A percentile compares a stretch with the other conserved stretches of the same genome.
phyloP scores from a whole-genome alignment of 2,329 filamentous ascomycete genomes.

The Canariomyces notabilis region DNA sequence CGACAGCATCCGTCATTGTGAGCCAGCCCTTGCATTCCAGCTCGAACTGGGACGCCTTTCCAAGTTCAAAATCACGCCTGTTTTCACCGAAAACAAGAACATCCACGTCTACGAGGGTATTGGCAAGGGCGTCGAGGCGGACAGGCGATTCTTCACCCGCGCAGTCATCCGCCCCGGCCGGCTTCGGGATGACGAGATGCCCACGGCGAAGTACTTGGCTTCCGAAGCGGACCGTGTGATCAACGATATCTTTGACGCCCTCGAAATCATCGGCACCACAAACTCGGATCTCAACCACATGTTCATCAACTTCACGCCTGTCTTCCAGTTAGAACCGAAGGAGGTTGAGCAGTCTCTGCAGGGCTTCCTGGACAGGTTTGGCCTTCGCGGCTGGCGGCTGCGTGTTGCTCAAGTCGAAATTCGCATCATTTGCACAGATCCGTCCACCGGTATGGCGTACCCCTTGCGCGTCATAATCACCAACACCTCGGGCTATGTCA shows the following conservation, averaged over 20 bases:
- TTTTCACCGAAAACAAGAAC: slow-evolving; percentile 98
- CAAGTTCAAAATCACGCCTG: slow-evolving; percentile 97
- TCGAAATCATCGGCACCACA: slow-evolving; percentile 99
- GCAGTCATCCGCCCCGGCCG: slow-evolving; percentile 91
- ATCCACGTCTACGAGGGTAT: slow-evolving; percentile 98
- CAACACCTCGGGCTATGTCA: slow-evolving; percentile 97
- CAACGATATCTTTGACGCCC: slow-evolving; percentile 94
- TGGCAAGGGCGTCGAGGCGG: slow-evolving; percentile 89
- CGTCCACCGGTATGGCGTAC: slow-evolving; percentile 74
- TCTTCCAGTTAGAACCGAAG: slow-evolving; percentile 84
- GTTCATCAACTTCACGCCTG: slow-evolving; percentile 98
- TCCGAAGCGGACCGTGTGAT: slow-evolving; percentile 94
- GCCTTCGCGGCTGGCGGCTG: slow-evolving; percentile 88
- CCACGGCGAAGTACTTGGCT: slow-evolving; percentile 96
- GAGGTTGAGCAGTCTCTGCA: slow-evolving; percentile 91
- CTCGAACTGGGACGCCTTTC: slow-evolving; percentile 88
- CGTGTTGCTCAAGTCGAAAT: slow-evolving; percentile 97
- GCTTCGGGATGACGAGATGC: slow-evolving; percentile 84
- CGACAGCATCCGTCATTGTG: slow-evolving; percentile 91
- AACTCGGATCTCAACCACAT: slow-evolving; percentile 99
- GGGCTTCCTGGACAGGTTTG: slow-evolving; percentile 95
- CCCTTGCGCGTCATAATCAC: slow-evolving; percentile 94
- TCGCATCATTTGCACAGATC: slow-evolving; percentile 95
- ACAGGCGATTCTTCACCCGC: slow-evolving; percentile 98
- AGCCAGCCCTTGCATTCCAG: slow-evolving; percentile 96